Percentiles rank a stretch among this genome's conserved stretches.
phyloP scores from a whole-genome alignment of 2,329 filamentous ascomycete species.

The Hawksworthiomyces lignivorus region DNA sequence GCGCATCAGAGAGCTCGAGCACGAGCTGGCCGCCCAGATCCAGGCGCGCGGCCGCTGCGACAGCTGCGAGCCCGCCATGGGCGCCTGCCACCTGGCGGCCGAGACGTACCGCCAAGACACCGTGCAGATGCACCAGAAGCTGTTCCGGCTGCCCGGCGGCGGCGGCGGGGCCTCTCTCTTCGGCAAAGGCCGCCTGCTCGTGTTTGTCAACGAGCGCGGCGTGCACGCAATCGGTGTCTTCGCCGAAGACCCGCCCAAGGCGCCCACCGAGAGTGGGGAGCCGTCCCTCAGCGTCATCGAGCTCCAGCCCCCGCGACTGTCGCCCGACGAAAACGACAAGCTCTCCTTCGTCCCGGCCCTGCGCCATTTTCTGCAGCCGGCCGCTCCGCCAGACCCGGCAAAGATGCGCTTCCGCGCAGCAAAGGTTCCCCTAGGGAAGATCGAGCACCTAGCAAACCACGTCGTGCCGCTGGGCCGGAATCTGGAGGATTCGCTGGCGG shows the following conservation, averaged over 20 bases:
- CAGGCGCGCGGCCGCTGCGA: constrained; percentile 79
- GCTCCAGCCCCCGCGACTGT: constrained; percentile 59
- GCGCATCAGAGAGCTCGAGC: constrained; percentile 84
- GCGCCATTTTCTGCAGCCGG: constrained; percentile 53
- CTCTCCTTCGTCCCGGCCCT: constrained; percentile 74
- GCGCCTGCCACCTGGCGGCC: constrained; percentile 71
- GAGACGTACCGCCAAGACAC: constrained; percentile 77
- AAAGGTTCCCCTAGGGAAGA: constrained; percentile 65
- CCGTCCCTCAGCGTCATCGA: constrained; percentile 73
- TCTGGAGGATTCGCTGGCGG: background rate
- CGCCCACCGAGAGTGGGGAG: constrained; percentile 45
- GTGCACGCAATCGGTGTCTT: constrained; percentile 76
- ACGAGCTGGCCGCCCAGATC: constrained; percentile 65
- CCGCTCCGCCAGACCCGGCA: constrained; percentile 57
- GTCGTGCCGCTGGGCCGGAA: constrained; percentile 22
- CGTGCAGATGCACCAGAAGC: constrained; percentile 65
- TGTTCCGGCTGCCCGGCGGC: constrained; percentile 66
- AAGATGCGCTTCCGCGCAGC: constrained; percentile 61
- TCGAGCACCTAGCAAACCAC: constrained; percentile 78
- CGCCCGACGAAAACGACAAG: constrained; percentile 73
- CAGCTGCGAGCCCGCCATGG: constrained; percentile 73
- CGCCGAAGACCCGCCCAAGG: constrained; percentile 35
- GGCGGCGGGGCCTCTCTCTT: constrained; percentile 71
- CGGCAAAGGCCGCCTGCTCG: constrained; percentile 63
- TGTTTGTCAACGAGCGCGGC: constrained; percentile 72